Base-by-base conservation (phyloP, 371 early-diverging fungal genomes). In the Rhizoclosmatium hyalinum region DNA sequence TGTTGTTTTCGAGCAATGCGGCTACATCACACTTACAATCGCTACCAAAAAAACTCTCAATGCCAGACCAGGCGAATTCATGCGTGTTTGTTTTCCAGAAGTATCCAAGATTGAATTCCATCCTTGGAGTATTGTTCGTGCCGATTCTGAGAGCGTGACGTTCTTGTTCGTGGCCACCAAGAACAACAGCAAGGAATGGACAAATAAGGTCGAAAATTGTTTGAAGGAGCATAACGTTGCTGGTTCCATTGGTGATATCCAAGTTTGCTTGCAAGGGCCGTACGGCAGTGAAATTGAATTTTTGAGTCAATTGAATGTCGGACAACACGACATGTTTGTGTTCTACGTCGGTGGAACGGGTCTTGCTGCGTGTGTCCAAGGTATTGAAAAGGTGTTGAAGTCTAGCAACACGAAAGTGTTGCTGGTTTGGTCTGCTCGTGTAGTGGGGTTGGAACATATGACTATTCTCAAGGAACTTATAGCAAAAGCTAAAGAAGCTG, bases 101-200 rank as follows among this genome's bases (percentile, higher is more conserved):
- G 46, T 77, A 53, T 71, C 77, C 12, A 43, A 24, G 6, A 41
- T 64, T 66, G 77, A 80, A 50, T 80, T 19, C 54, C 80, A 80
- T 65, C 80, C 77, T 12, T 69, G 62, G 63, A 44, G 45, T 3
- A 69, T 75, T 63, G 63, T 61, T 32, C 19, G 41, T 14, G n/a
- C 68, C 17, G 41, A 41, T 21, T n/a, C 12, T n/a, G 6, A 3
- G 4, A 45, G 46, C 19, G 69, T 63, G 39, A 54, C 65, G 17
- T 76, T 76, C 47, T 3, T 72, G 44, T 71, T 70, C 45, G 21
- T 12, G 41, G 32, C 62, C n/a, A 45, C 10, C 14, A 21, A 10
- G 2, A 69, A 69, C 8, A 45, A 42, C n/a, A 53, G 10, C 3
- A 32, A 32, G 32, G 44, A 41, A 8, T 69, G 70, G 70, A 69